These are phyloP conservation scores for Arthrobotrys pseudoclavata DNA, from an alignment of 2,329 filamentous ascomycete genomes.

Conservation along the genomic window DNA sequence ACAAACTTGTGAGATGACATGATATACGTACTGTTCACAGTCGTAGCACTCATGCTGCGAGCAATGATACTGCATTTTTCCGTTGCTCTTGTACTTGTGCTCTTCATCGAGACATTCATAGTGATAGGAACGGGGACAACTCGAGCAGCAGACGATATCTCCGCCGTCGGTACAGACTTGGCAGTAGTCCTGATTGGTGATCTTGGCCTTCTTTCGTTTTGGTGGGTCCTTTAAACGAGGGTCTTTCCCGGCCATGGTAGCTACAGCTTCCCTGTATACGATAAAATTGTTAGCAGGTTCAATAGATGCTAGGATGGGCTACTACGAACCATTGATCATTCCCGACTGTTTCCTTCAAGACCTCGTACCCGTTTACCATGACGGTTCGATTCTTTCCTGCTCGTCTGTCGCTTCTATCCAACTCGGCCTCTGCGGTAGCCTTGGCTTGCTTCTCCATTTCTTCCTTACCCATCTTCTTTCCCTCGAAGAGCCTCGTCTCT, in stretches of 20 bases:
- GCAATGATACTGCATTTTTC: conserved; percentile 69
- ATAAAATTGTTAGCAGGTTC: conserved; percentile 15
- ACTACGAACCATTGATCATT: conserved; percentile 68
- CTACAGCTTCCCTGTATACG: conserved; percentile 69
- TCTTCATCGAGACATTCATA: conserved; percentile 69
- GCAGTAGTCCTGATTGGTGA: conserved; percentile 71
- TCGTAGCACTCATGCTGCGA: conserved; percentile 72
- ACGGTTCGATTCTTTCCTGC: conserved; percentile 73
- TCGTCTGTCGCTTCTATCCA: conserved; percentile 69
- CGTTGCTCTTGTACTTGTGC: conserved; percentile 66
- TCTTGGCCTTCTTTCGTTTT: conserved; percentile 68
- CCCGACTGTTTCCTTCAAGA: conserved; percentile 72
- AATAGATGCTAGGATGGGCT: background rate
- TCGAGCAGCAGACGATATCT: conserved; percentile 69
- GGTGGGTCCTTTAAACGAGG: conserved; percentile 69
- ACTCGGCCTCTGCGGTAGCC: conserved; percentile 64
- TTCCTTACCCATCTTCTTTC: conserved; percentile 68
- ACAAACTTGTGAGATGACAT: background rate
- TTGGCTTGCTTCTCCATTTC: conserved; percentile 63
- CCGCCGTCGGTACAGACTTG: conserved; percentile 71
- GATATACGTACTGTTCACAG: conserved; percentile 70
- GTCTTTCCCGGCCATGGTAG: conserved; percentile 72
- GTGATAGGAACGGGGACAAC: conserved; percentile 73
- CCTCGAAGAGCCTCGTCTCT: conserved; percentile 72
- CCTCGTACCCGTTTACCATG: conserved; percentile 71